These are phyloP conservation scores for Alternaria gaisen DNA, from an alignment of 2,329 filamentous ascomycete genomes.

Conservation along the genomic window DNA sequence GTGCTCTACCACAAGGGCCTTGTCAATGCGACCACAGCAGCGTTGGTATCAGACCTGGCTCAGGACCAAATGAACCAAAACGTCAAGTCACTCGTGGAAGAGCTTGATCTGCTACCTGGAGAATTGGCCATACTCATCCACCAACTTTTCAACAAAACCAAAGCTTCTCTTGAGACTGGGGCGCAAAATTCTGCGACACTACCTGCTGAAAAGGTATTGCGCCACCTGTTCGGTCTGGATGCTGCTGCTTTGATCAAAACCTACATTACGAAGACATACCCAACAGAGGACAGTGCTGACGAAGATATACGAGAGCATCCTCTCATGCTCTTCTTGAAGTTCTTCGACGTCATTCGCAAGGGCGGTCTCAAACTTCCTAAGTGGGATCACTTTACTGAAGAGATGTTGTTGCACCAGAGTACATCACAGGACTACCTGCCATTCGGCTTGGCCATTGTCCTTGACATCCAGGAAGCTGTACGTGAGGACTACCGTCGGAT, in stretches of 20 bases:
- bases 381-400: slow-evolving; percentile 23
- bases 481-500: not conserved
- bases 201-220: not conserved
- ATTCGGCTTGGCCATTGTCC: slow-evolving; percentile 26
- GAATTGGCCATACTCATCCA: slow-evolving; percentile 8
- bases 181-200: not conserved
- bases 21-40: slow-evolving; percentile 20
- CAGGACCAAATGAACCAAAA: slow-evolving; percentile 21
- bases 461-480: slow-evolving; percentile 20
- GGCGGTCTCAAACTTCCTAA: slow-evolving; percentile 11
- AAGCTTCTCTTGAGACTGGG: not conserved
- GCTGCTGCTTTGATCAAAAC: not conserved
- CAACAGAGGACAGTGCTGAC: not conserved
- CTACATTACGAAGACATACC: not conserved
- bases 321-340: slow-evolving; percentile 16
- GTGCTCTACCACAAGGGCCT: slow-evolving; percentile 12
- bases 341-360: slow-evolving; percentile 19
- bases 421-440: slow-evolving; percentile 18
- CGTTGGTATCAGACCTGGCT: slow-evolving; percentile 27
- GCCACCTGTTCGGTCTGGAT: slow-evolving; percentile 20
- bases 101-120: slow-evolving; percentile 5
- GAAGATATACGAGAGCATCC: not conserved
- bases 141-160: slow-evolving; percentile 7
- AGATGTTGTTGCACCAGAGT: slow-evolving; percentile 9
- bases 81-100: slow-evolving; percentile 17